These are phyloP conservation scores for Euphorbia schlechtendalii DNA, from an alignment of 441 rosid species.

Conservation along the genomic window DNA sequence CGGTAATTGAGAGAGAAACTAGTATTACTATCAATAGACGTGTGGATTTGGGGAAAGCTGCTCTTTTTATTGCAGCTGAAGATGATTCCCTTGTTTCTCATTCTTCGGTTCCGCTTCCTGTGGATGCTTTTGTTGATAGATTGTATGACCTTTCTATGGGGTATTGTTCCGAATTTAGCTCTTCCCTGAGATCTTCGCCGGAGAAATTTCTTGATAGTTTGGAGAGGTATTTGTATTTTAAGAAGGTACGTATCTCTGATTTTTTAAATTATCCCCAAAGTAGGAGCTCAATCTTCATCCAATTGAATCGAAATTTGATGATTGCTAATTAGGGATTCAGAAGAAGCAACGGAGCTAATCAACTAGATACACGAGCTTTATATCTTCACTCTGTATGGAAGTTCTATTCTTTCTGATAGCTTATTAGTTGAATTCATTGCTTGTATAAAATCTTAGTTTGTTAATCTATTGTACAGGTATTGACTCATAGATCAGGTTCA, in stretches of 20 bases:
- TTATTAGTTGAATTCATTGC: neutral
- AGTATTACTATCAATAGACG: conserved; percentile 50
- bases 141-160: conserved; percentile 62
- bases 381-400: conserved; percentile 54
- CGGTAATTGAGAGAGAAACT: conserved; percentile 43
- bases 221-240: conserved; percentile 38
- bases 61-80: conserved; percentile 59
- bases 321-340: conserved; percentile 37
- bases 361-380: conserved; percentile 37
- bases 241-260: conserved; percentile 34
- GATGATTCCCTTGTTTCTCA: conserved; percentile 62
- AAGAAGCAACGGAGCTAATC: conserved; percentile 35
- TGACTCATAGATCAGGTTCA: conserved; percentile 59
- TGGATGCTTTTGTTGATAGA: conserved; percentile 48
- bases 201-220: conserved; percentile 42
- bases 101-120: conserved; percentile 59
- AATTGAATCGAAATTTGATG: neutral
- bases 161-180: conserved; percentile 37
- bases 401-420: neutral
- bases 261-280: neutral
- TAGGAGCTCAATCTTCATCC: neutral
- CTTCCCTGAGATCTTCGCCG: conserved; percentile 33
- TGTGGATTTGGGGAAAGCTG: conserved; percentile 51
- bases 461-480: conserved; percentile 38
- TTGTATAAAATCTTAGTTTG: neutral